These are phyloP conservation scores for Alternaria alternata DNA, from an alignment of 2,329 filamentous ascomycete species.

Conservation along the genomic window DNA sequence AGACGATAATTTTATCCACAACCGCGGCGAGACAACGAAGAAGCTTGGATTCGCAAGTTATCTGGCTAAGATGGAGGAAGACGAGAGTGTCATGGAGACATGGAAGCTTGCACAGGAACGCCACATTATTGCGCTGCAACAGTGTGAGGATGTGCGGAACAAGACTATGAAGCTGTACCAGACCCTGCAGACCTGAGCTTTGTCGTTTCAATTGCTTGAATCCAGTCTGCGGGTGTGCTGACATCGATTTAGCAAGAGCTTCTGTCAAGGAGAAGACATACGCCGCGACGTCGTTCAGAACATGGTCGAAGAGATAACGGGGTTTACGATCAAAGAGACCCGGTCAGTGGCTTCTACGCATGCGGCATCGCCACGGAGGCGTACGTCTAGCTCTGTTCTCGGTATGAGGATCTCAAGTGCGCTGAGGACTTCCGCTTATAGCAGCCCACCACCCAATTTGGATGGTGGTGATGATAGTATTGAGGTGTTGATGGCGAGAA, in stretches of 20 bases:
- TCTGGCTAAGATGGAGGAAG: slow-evolving; percentile 67
- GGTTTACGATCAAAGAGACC: background rate
- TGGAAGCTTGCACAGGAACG: slow-evolving; percentile 68
- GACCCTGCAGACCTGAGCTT: slow-evolving; percentile 20
- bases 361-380: background rate
- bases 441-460: background rate
- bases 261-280: background rate
- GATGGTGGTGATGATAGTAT: background rate
- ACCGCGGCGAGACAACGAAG: slow-evolving; percentile 57
- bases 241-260: background rate
- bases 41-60: slow-evolving; percentile 67
- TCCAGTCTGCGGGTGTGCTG: slow-evolving; percentile 14
- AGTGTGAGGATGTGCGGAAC: slow-evolving; percentile 44
- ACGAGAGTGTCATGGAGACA: slow-evolving; percentile 67
- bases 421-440: background rate
- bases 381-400: background rate
- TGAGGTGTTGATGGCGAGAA: background rate
- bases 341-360: background rate
- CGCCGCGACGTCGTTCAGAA: background rate
- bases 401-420: background rate
- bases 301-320: background rate
- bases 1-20: slow-evolving; percentile 59
- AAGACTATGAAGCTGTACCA: slow-evolving; percentile 42
- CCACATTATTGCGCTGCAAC: slow-evolving; percentile 64
- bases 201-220: background rate